Conservation (phyloP, 345 rosid species). For the Stellera chamaejasme region DNA sequence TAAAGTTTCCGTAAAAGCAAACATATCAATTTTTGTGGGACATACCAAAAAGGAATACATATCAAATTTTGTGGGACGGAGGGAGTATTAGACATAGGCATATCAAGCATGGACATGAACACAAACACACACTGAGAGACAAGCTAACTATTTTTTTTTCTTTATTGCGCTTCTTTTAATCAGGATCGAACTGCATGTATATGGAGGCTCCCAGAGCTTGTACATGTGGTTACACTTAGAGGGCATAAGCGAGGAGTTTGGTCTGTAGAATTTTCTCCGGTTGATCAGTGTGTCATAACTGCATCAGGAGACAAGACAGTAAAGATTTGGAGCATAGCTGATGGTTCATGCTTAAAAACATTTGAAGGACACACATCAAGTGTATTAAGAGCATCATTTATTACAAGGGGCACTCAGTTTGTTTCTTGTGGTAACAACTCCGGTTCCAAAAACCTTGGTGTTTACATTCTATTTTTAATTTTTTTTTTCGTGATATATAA, state of each 20-base stretch:
- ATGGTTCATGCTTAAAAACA: constrained; percentile 93
- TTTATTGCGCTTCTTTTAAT: constrained; percentile 12
- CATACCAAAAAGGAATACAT: no score
- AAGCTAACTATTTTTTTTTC: constrained; percentile 2
- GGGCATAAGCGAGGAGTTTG: constrained; percentile 96
- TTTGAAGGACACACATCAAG: constrained; percentile 95
- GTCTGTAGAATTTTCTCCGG: constrained; percentile 96
- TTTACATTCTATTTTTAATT: neutral
- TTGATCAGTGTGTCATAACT: constrained; percentile 93
- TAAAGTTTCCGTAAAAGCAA: no score
- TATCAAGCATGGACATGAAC: no score
- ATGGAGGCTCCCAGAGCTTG: constrained; percentile 89
- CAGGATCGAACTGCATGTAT: constrained; percentile 97
- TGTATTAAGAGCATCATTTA: constrained; percentile 82
- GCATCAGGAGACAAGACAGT: constrained; percentile 93
- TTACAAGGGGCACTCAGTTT: constrained; percentile 83
- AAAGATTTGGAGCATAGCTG: constrained; percentile 86
- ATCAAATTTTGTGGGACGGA: no score
- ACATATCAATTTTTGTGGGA: no score
- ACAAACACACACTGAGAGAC: no score
- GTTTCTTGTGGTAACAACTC: constrained; percentile 76
- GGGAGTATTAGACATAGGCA: no score
- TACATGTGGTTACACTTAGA: constrained; percentile 59
- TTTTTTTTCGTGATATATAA: neutral
- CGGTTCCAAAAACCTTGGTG: constrained; percentile 1